These are phyloP conservation scores for Amphicarpaea edgeworthii DNA, from an alignment of 306 rosid species.

Conservation along the genomic window DNA sequence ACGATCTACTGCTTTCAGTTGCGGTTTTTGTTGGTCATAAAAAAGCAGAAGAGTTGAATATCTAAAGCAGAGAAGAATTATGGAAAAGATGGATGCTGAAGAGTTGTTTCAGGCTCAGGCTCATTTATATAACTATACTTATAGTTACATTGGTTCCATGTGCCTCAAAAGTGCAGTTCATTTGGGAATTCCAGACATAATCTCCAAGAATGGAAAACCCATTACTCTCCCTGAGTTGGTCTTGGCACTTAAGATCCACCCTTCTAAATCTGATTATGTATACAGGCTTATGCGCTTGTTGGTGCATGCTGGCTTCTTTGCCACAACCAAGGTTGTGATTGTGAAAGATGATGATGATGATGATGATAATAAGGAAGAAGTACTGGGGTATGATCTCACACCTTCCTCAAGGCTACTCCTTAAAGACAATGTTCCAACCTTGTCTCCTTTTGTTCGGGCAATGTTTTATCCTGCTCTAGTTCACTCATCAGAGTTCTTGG, in stretches of 20 bases:
- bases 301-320: slow-evolving; percentile 53
- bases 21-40: neutral
- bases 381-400: slow-evolving; percentile 46
- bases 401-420: slow-evolving; percentile 49
- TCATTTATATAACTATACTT: slow-evolving; percentile 30
- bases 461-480: slow-evolving; percentile 46
- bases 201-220: slow-evolving; percentile 47
- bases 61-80: neutral
- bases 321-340: slow-evolving; percentile 25
- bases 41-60: neutral
- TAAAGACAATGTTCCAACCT: slow-evolving; percentile 37
- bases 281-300: slow-evolving; percentile 52
- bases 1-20: neutral
- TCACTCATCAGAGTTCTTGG: slow-evolving; percentile 37
- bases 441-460: slow-evolving; percentile 40
- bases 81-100: slow-evolving; percentile 35
- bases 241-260: slow-evolving; percentile 50
- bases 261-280: slow-evolving; percentile 37
- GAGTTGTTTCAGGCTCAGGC: too few relatives aligned
- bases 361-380: slow-evolving; percentile 21
- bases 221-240: slow-evolving; percentile 51
- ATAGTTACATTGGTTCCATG: slow-evolving; percentile 39
- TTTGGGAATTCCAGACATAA: slow-evolving; percentile 44
- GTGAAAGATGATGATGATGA: too few relatives aligned
- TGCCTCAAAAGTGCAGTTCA: slow-evolving; percentile 45